phyloP scores from a whole-genome alignment of 257 asterid genomes.

The Handroanthus guayacan region DNA sequence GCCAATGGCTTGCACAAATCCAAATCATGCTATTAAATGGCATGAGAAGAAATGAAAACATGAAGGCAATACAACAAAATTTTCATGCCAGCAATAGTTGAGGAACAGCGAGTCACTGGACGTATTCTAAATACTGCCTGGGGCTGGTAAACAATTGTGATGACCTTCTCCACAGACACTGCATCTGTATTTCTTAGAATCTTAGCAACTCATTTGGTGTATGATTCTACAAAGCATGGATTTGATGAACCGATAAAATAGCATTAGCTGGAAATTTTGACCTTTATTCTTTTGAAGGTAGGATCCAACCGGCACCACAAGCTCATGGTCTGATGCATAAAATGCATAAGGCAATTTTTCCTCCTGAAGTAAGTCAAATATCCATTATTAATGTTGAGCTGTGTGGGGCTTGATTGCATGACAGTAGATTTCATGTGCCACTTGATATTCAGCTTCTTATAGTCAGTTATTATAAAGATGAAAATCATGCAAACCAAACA shows the following conservation, averaged over 20 bases:
- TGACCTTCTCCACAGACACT: slow-evolving; percentile 94
- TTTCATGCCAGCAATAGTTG: slow-evolving; percentile 83
- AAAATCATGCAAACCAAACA: neutral
- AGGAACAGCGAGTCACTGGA: slow-evolving; percentile 94
- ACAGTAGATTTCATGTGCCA: neutral
- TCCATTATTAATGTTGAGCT: neutral
- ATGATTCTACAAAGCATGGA: neutral
- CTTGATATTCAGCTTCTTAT: neutral
- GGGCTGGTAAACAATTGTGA: slow-evolving; percentile 90
- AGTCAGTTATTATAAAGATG: neutral
- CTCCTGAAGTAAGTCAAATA: slow-evolving; percentile 60
- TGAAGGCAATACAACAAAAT: slow-evolving; percentile 19
- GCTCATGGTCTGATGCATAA: slow-evolving; percentile 85
- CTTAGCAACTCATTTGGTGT: slow-evolving; percentile 32
- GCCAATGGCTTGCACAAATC: neutral
- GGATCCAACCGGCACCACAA: slow-evolving; percentile 71
- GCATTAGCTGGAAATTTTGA: slow-evolving; percentile 30
- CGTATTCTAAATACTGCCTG: slow-evolving; percentile 96
- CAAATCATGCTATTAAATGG: neutral
- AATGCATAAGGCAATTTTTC: slow-evolving; percentile 91
- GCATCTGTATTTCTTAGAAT: slow-evolving; percentile 41
- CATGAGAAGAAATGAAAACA: slow-evolving; percentile 2
- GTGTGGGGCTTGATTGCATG: neutral
- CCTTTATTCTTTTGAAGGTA: slow-evolving; percentile 86
- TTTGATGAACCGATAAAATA: neutral